Evolutionary conservation across 306 rosid genomes (phyloP).

Genomic region (Quercus wislizeni): DNA sequence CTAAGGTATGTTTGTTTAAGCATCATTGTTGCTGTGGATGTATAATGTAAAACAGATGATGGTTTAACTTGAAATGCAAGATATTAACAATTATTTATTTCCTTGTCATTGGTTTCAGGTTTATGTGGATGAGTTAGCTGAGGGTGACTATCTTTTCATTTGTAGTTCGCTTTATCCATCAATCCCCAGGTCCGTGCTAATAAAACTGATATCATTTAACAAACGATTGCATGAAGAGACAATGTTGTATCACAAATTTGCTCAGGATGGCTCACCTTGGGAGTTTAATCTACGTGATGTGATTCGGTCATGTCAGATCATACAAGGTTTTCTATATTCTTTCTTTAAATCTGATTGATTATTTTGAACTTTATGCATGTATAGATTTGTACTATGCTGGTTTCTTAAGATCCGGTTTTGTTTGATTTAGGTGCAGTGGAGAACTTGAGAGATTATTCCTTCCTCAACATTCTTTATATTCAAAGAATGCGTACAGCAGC

Average conservation of each 20-base stretch:
- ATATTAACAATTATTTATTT: neutral
- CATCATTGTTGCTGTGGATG: neutral
- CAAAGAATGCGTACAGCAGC: conserved; percentile 89
- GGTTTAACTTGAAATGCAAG: neutral
- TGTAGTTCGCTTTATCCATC: conserved; percentile 69
- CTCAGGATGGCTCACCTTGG: conserved; percentile 92
- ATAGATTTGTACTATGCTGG: neutral
- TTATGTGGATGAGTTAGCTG: conserved; percentile 80
- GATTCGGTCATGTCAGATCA: conserved; percentile 83
- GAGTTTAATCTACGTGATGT: conserved; percentile 96
- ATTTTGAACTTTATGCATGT: neutral
- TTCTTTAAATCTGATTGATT: conserved; percentile 3
- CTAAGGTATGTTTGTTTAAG: conserved; percentile 55
- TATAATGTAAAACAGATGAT: conserved; percentile 1
- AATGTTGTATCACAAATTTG: conserved; percentile 67
- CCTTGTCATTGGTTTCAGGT: conserved; percentile 56
- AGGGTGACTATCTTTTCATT: conserved; percentile 74
- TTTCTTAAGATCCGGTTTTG: conserved; percentile 22
- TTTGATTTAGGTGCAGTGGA: conserved; percentile 49
- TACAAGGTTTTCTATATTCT: conserved; percentile 51
- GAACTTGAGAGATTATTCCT: conserved; percentile 46
- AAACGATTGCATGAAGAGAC: conserved; percentile 75
- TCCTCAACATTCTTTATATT: conserved; percentile 70
- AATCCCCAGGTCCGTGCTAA: conserved; percentile 50
- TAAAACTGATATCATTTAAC: conserved; percentile 66